Conservation (phyloP, 257 asterid species). For the Capsicum baccatum region DNA sequence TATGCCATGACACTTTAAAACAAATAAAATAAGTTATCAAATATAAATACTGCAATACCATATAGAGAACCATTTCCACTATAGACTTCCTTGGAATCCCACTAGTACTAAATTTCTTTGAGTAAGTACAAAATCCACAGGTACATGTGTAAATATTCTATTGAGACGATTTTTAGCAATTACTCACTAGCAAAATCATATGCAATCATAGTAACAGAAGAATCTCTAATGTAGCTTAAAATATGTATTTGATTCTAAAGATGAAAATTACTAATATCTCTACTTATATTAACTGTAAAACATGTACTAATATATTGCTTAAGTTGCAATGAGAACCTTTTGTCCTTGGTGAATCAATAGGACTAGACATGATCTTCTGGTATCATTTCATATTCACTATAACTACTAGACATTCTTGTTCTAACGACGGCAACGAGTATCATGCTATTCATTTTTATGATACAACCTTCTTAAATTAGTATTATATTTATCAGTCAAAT, state of each 20-base stretch:
- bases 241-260: no score
- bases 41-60: neutral
- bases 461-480: neutral
- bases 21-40: neutral
- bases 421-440: neutral
- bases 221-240: conserved; percentile 39
- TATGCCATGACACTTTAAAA: neutral
- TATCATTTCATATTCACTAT: no score
- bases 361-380: no score
- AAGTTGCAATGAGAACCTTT: no score
- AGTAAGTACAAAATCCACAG: neutral
- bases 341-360: no score
- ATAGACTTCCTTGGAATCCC: neutral
- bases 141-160: neutral
- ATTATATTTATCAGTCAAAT: neutral
- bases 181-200: conserved; percentile 87
- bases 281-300: no score
- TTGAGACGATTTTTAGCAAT: neutral
- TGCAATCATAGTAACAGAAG: conserved; percentile 87
- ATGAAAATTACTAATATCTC: no score
- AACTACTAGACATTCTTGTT: neutral
- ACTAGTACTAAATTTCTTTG: neutral
- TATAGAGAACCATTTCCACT: neutral
- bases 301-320: no score
- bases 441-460: no score